Base-by-base conservation (phyloP, 1,284 basidiomycete genomes). In the Pseudozyma thailandica region DNA sequence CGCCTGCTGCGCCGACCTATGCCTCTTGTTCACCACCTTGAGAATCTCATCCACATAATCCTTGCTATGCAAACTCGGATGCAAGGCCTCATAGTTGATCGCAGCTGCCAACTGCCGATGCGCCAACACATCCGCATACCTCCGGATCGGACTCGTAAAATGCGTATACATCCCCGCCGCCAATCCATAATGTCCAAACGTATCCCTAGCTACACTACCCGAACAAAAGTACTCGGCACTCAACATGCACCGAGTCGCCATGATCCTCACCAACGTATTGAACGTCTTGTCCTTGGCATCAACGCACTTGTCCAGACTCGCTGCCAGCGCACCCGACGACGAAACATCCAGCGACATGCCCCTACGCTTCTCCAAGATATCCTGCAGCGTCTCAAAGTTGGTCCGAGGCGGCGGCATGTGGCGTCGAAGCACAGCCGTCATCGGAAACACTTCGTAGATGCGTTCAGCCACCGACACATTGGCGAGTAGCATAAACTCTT, bases 211-310 rank as follows among this genome's bases (percentile, higher is more conserved):
- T 4, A 98, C 93, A 74, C 91, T 93, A 9, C 96, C 96, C 0
- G 94, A 91, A 81, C 92, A 94, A 85, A 98, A 98, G 84, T 99
- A 98, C 83, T 98, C 96, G 26, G 96, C 96, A 0, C 94, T 91
- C 18, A 98, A 87, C 96, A 99, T 98, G 83, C 96, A 98, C 18
- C 96, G 87, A 1, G 96, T 98, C 2, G 96, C 94, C 94, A 99
- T 98, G 84, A 99, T 98, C 42, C 96, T 90, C 44, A 98, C 94
- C 13, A 98, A 88, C 0, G 94, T 98, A 82, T 98, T 98, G 86
- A 98, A 98, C 4, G 92, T 90, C 1, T 70, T 45, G 31, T 79
- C 75, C 2, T 33, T 41, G 90, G 93, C 74, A 42, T 53, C 92
- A 23, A 93, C 84, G 82, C 94, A 98, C 62, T 87, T 85, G 84